Base-by-base conservation (phyloP, 345 rosid species). In the Erucastrum elatum region DNA sequence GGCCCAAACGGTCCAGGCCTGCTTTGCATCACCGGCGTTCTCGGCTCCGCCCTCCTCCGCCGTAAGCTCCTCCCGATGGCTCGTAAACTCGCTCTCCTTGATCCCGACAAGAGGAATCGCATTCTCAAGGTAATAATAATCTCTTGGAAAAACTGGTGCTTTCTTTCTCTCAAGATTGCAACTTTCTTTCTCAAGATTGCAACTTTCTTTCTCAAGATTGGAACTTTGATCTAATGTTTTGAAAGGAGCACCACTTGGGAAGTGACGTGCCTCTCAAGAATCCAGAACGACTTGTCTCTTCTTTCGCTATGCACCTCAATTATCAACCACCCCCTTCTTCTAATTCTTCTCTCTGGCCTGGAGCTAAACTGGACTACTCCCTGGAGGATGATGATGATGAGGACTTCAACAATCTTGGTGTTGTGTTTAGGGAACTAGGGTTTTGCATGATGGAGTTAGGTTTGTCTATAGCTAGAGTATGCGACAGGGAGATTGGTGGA, bases 221-320 rank as follows among this genome's bases (percentile, higher is more conserved):
- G 13, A 51, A 15, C 58, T 53, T 53, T n/a, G n/a, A n/a, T n/a
- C n/a, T n/a, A n/a, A n/a, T n/a, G n/a, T n/a, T n/a, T n/a, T n/a
- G n/a, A n/a, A 77, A 94, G 97, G 94, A 85, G 76, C 91, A 90
- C 66, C 83, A 78, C 16, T 84, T 92, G 82, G 98, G 99, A 60
- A 91, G 88, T 80, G 98, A 93, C 76, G 94, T 91, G 68, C 83
- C 96, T 35, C 79, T 90, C 81, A 93, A 93, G 86, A 89, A 90
- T 65, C 96, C 97, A 6, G 81, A 82, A 62, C 85, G 98, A 80
- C 85, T 72, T 37, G 97, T 91, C 66, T 90, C 98, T 5, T 90
- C 98, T 70, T 92, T 90, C 64, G 91, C 94, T 8, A 88, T 84
- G 97, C 90, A 89, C 76, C 87, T 93, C 64, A 85, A 71, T 58